Base-by-base conservation (phyloP, 495 filamentous ascomycete species). In the Mytilinidion resinicola region DNA sequence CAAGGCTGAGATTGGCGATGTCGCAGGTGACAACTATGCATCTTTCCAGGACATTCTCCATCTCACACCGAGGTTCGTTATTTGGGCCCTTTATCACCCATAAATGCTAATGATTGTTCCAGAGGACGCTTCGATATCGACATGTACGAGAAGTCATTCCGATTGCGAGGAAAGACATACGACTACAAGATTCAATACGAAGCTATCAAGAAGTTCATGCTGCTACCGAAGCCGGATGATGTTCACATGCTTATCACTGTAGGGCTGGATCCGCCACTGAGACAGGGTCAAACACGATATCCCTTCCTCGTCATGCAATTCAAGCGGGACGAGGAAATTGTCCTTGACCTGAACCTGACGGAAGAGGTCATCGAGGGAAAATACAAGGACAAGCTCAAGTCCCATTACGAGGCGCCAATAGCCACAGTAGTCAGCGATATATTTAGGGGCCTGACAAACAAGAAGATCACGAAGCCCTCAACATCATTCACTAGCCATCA, bases 171-270 rank as follows among this genome's bases (percentile, higher is more conserved):
- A 51, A 97, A 97, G 74, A 99, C 95, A 34, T 99, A 99, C 79
- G 95, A 97, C 78, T 99, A 99, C 82, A 99, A 99, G 80, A 96
- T 99, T 60, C 90, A 96, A 74, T 99, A 96, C 70, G 88, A 96
- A 36, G 80, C 84, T 36, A 89, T 96, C 76, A 99, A 99, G 77
- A 97, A 97, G 73, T 97, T 97, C 72, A 95, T 99, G 82, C 78
- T 96, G 53, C 84, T 99, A 6, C 95, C 95, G 5, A 99, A 97
- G 76, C 91, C 93, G 9, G 95, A 99, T 73, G 95, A 99, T 47
- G 76, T 92, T 20, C 95, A 99, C 69, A 89, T 83, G 49, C 86
- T 99, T 73, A 91, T 97, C 61, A 91, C 91, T 56, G 85, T 99
- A 58, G 95, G 95, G 52, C 80, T 99, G 44, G 95, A 99, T 67